phyloP scores from a whole-genome alignment of 2,329 filamentous ascomycete genomes.

The Fusarium sororula region DNA sequence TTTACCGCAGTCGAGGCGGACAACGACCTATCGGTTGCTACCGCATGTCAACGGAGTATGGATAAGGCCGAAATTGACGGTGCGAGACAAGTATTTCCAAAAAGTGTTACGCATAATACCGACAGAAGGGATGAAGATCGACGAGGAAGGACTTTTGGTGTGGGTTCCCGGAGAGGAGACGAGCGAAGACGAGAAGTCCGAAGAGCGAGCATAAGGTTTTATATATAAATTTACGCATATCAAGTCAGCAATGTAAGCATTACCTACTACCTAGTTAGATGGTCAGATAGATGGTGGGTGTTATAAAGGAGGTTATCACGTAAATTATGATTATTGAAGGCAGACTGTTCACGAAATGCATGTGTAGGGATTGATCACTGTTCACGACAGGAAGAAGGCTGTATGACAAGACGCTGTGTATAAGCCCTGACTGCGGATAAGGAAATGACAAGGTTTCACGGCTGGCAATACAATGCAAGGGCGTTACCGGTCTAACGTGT shows the following conservation, averaged over 20 bases:
- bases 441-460: conserved; percentile 10
- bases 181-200: conserved; percentile 11
- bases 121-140: conserved; percentile 74
- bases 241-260: neutral
- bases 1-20: conserved; percentile 80
- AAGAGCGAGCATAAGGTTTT: conserved; percentile 2
- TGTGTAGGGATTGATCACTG: neutral
- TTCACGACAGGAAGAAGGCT: neutral
- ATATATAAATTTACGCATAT: neutral
- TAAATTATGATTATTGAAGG: neutral
- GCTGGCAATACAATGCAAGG: conserved; percentile 4
- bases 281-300: conserved; percentile 11
- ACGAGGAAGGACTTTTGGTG: conserved; percentile 70
- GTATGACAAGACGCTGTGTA: conserved; percentile 10
- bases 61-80: conserved; percentile 76
- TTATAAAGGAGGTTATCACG: conserved; percentile 25
- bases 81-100: conserved; percentile 92
- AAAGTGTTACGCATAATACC: conserved; percentile 85
- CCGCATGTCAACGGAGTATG: conserved; percentile 73
- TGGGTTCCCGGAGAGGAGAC: conserved; percentile 61
- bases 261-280: neutral
- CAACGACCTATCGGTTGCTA: conserved; percentile 77
- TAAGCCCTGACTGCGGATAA: neutral
- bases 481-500: conserved; percentile 4
- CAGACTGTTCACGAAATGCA: neutral